Conservation (phyloP, 306 rosid species). For the Quercus robur region DNA sequence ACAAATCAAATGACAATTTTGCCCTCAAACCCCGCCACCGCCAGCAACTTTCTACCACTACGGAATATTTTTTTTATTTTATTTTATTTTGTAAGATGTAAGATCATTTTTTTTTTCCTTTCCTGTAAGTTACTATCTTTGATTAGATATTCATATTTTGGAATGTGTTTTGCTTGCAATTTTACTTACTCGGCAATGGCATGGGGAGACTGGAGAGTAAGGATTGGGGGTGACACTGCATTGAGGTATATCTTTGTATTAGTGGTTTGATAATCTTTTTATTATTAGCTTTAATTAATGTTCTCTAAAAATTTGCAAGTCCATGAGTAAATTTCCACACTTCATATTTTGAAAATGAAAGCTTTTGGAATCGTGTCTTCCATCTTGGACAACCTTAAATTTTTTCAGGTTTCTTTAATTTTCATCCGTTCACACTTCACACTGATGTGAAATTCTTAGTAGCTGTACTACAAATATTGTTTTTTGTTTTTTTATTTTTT, state of each 20-base stretch:
- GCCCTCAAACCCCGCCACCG: no score
- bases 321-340: neutral
- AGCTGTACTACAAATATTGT: neutral
- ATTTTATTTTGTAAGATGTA: neutral
- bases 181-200: constrained; percentile 69
- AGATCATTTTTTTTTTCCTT: neutral
- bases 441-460: neutral
- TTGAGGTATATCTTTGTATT: constrained; percentile 51
- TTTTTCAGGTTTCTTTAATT: no score
- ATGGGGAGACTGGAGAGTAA: constrained; percentile 72
- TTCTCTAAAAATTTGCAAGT: neutral
- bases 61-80: no score
- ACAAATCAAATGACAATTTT: no score
- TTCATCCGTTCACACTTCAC: no score
- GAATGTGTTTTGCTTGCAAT: constrained; percentile 37
- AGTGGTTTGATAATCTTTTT: neutral
- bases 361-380: neutral
- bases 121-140: neutral
- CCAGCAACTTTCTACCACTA: no score
- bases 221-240: constrained; percentile 91
- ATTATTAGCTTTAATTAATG: neutral
- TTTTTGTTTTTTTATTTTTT: neutral
- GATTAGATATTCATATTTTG: constrained; percentile 11
- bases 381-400: no score
- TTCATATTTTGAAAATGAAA: neutral